Evolutionary conservation across 176 grass and related monocot genomes (phyloP).

Genomic region (Rhipidocladum racemiflorum): DNA sequence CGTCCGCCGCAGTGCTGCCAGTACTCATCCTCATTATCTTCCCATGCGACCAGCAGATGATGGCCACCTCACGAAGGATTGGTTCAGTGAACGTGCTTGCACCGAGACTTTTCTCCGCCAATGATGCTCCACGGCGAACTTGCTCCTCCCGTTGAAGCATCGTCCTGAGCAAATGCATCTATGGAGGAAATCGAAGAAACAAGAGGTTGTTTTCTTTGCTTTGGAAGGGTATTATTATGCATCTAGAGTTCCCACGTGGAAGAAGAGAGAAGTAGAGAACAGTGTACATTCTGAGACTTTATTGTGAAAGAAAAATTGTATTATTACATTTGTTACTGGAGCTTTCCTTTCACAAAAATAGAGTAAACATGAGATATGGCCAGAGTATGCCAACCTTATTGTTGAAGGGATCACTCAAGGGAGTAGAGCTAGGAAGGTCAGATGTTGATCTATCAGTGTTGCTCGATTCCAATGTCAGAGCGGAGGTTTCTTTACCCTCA

Average conservation of each 20-base stretch:
- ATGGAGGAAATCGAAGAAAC: neutral
- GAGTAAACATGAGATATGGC: neutral
- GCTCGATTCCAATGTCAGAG: conserved; percentile 45
- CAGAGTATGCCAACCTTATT: conserved; percentile 65
- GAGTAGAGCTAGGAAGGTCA: conserved; percentile 37
- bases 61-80: conserved; percentile 62
- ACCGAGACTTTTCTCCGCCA: conserved; percentile 48
- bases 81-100: conserved; percentile 32
- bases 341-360: conserved; percentile 13
- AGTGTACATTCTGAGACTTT: neutral
- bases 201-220: neutral
- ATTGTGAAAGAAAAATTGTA: conserved; percentile 13
- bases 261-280: neutral
- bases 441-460: conserved; percentile 45
- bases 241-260: neutral
- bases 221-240: conserved; percentile 7
- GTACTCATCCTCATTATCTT: conserved; percentile 86
- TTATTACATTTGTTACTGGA: neutral
- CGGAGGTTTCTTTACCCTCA: conserved; percentile 75
- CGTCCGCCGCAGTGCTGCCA: conserved; percentile 88
- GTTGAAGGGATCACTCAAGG: conserved; percentile 59
- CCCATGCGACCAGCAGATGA: conserved; percentile 85
- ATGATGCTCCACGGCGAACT: conserved; percentile 49
- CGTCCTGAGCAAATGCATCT: conserved; percentile 84
- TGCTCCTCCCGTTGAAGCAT: conserved; percentile 99